These are phyloP conservation scores for Coniochaeta sp. DNA, from an alignment of 2,329 filamentous ascomycete species.

Conservation along the genomic window DNA sequence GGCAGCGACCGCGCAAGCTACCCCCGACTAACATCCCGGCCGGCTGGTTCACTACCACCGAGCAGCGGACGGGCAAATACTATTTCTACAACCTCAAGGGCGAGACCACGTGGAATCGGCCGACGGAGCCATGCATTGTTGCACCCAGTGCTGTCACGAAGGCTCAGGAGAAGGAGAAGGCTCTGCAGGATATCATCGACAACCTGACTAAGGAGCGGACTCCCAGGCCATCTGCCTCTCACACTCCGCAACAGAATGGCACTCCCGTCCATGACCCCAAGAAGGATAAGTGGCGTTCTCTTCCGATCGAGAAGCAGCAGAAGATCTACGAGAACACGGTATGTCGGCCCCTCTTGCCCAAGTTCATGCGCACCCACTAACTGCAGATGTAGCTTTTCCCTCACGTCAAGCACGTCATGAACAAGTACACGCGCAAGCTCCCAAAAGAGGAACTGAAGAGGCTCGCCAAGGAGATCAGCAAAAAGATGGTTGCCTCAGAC, in stretches of 20 bases:
- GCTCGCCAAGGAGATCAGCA: conserved; percentile 62
- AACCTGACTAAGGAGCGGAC: conserved; percentile 67
- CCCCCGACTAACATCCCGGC: conserved; percentile 55
- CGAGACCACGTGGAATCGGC: conserved; percentile 73
- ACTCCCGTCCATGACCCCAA: conserved; percentile 51
- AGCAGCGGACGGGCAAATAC: conserved; percentile 55
- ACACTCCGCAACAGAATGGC: conserved; percentile 57
- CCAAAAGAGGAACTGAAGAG: conserved; percentile 69
- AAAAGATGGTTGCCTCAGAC: conserved; percentile 86
- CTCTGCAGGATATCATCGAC: conserved; percentile 78
- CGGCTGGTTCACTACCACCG: conserved; percentile 80
- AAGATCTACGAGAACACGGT: conserved; percentile 93
- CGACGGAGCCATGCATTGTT: conserved; percentile 62
- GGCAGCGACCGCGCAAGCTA: conserved; percentile 46
- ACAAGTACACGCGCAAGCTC: conserved; percentile 81
- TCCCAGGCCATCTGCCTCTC: conserved; percentile 47
- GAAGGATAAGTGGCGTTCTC: conserved; percentile 63
- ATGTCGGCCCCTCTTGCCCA: conserved; percentile 27
- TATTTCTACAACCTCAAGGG: conserved; percentile 85
- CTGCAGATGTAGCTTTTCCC: conserved; percentile 59
- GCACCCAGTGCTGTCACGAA: conserved; percentile 60
- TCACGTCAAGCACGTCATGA: conserved; percentile 76
- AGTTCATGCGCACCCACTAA: conserved; percentile 10
- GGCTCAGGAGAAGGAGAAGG: conserved; percentile 57
- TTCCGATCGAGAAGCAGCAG: conserved; percentile 79